Percentiles rank a stretch among this genome's conserved stretches.
Evolutionary conservation across 495 filamentous ascomycete genomes (phyloP).

Genomic region (Tuber borchii): DNA sequence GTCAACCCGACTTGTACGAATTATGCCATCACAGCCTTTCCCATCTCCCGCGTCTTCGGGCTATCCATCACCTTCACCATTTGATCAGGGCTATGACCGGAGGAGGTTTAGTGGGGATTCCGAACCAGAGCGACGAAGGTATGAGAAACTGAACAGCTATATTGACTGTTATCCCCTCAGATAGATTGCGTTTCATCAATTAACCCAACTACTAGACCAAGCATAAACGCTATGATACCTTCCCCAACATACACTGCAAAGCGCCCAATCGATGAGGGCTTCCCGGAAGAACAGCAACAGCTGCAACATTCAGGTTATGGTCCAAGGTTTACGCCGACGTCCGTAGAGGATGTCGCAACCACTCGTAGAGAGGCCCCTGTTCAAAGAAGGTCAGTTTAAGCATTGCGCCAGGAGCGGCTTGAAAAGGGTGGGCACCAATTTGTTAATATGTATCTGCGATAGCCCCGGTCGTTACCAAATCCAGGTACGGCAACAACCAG

Average conservation of each 20-base stretch:
- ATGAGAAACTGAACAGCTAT: slow-evolving; percentile 13
- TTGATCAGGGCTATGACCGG: slow-evolving; percentile 23
- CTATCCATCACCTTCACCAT: slow-evolving; percentile 28
- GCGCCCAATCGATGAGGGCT: slow-evolving; percentile 27
- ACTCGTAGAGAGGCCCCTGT: slow-evolving; percentile 23
- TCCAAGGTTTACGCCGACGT: slow-evolving; percentile 25
- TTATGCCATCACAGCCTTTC: slow-evolving; percentile 24
- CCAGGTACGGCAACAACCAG: slow-evolving; percentile 79
- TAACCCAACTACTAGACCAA: slow-evolving; percentile 32
- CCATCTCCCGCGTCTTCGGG: slow-evolving; percentile 26
- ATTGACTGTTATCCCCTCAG: slow-evolving; percentile 10
- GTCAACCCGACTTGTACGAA: slow-evolving; percentile 23
- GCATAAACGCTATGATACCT: slow-evolving; percentile 37
- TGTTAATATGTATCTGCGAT: slow-evolving; percentile 23
- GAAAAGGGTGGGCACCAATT: slow-evolving; percentile 1
- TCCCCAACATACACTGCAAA: slow-evolving; percentile 39
- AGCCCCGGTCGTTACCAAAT: slow-evolving; percentile 52
- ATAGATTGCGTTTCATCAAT: not conserved
- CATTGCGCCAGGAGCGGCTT: not conserved
- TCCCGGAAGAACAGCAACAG: slow-evolving; percentile 20
- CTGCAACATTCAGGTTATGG: slow-evolving; percentile 20
- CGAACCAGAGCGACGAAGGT: slow-evolving; percentile 34
- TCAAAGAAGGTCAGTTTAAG: slow-evolving; percentile 33
- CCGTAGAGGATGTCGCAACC: slow-evolving; percentile 30
- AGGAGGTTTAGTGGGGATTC: slow-evolving; percentile 33